Evolutionary conservation across 108 stramenopile species (phyloP).

Genomic region (Nitzschia sp.): DNA sequence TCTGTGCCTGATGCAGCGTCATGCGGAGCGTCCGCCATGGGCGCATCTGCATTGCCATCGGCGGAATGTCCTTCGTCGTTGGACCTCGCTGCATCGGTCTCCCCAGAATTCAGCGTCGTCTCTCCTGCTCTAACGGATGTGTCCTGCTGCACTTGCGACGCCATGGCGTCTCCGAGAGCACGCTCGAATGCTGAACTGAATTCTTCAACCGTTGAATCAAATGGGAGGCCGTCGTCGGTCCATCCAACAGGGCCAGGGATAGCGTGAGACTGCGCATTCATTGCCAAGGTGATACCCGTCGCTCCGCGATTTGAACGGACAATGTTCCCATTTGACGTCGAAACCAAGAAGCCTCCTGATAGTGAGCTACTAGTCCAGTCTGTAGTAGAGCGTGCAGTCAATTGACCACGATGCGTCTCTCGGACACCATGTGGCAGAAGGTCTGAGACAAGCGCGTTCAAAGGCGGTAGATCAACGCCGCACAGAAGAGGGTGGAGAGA

Average conservation of each 20-base stretch:
- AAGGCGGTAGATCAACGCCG: slow-evolving; percentile 62
- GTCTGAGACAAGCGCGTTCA: slow-evolving; percentile 65
- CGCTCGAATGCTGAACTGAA: slow-evolving; percentile 66
- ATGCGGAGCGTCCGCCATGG: slow-evolving; percentile 3
- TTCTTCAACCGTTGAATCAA: slow-evolving; percentile 59
- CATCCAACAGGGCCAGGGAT: slow-evolving; percentile 51
- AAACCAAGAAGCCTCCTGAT: slow-evolving; percentile 31
- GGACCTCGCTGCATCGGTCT: neutral
- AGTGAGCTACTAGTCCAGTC: slow-evolving; percentile 29
- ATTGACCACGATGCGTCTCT: slow-evolving; percentile 27
- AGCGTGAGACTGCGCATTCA: slow-evolving; percentile 7
- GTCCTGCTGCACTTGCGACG: neutral
- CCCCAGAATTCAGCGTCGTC: neutral
- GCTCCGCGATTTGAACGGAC: slow-evolving; percentile 42
- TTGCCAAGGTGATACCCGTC: slow-evolving; percentile 5
- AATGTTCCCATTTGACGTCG: slow-evolving; percentile 52
- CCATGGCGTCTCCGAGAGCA: slow-evolving; percentile 45
- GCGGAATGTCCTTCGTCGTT: neutral
- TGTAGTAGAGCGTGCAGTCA: slow-evolving; percentile 29
- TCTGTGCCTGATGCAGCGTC: neutral
- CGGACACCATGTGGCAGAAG: slow-evolving; percentile 37
- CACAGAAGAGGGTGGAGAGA: slow-evolving; percentile 64
- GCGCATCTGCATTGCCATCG: neutral
- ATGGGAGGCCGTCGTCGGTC: slow-evolving; percentile 78
- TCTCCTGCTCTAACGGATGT: neutral